Evolutionary conservation across 2,329 filamentous ascomycete species (phyloP).

Genomic region (Colletotrichum sidae): DNA sequence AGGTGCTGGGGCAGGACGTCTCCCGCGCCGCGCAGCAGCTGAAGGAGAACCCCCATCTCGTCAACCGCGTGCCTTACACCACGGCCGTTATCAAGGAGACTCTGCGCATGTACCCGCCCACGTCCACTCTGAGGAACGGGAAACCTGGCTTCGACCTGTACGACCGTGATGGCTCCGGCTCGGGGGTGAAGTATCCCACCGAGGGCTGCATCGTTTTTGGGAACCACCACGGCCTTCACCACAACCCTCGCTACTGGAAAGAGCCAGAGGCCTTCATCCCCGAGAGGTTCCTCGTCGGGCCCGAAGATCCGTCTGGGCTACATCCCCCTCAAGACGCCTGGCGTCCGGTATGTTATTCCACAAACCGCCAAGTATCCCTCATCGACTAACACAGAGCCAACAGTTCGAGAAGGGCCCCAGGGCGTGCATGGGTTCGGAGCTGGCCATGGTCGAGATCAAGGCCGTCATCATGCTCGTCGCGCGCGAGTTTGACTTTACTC

Average conservation of each 20-base stretch:
- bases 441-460: constrained; percentile 25
- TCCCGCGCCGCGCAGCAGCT: constrained; percentile 52
- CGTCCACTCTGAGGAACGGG: constrained; percentile 43
- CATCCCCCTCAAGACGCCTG: constrained; percentile 16
- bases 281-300: constrained; percentile 7
- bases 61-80: constrained; percentile 65
- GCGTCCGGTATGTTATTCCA: constrained; percentile 11
- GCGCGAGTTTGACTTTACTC: constrained; percentile 15
- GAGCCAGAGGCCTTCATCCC: constrained; percentile 12
- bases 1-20: constrained; percentile 58
- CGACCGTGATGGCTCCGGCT: background rate
- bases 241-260: constrained; percentile 20
- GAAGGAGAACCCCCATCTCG: constrained; percentile 53
- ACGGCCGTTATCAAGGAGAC: constrained; percentile 53
- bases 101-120: constrained; percentile 49
- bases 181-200: constrained; percentile 3
- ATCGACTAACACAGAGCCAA: too few relatives aligned
- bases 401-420: constrained; percentile 25
- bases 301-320: constrained; percentile 6
- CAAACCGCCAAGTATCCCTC: too few relatives aligned
- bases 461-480: constrained; percentile 13
- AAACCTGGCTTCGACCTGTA: constrained; percentile 6
- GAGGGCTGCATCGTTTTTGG: constrained; percentile 23
- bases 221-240: constrained; percentile 21
- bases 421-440: constrained; percentile 23